Conservation (phyloP, 2,329 filamentous ascomycete species). For the Monosporascus sp. region DNA sequence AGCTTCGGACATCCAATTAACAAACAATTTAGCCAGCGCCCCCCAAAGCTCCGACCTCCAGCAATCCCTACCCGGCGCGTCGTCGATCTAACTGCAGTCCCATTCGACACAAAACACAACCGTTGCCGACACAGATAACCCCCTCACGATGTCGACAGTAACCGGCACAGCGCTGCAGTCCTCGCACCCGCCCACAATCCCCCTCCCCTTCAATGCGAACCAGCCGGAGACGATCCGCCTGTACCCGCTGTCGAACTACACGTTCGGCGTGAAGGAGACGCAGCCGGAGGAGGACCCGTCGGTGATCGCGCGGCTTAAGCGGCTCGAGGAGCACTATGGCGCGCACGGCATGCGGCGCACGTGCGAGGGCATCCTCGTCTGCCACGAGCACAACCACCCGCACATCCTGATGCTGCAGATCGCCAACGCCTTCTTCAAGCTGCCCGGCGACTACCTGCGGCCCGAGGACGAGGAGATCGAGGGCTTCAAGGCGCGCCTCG, state of each 20-base stretch:
- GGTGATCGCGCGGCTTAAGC: conserved; percentile 84
- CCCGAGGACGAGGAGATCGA: conserved; percentile 86
- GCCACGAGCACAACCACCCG: conserved; percentile 98
- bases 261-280: conserved; percentile 96
- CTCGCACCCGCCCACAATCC: conserved; percentile 70
- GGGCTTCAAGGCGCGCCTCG: conserved; percentile 90
- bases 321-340: conserved; percentile 91
- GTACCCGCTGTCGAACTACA: conserved; percentile 96
- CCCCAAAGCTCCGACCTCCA: background rate
- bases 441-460: conserved; percentile 90
- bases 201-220: conserved; percentile 79
- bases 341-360: conserved; percentile 94
- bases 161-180: conserved; percentile 71
- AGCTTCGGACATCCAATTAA: background rate
- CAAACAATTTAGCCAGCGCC: background rate
- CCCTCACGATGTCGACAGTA: conserved; percentile 70
- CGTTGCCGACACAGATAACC: background rate
- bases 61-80: background rate
- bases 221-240: conserved; percentile 87
- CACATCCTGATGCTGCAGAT: conserved; percentile 99
- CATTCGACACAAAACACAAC: background rate
- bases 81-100: background rate
- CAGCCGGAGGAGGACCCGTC: conserved; percentile 97
- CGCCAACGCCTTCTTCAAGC: conserved; percentile 98
- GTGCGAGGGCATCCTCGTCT: conserved; percentile 94